Evolutionary conservation across 2,329 filamentous ascomycete genomes (phyloP), one percentile per base, ranked within the genome.

Genomic region (Colletotrichum tofieldiae): DNA sequence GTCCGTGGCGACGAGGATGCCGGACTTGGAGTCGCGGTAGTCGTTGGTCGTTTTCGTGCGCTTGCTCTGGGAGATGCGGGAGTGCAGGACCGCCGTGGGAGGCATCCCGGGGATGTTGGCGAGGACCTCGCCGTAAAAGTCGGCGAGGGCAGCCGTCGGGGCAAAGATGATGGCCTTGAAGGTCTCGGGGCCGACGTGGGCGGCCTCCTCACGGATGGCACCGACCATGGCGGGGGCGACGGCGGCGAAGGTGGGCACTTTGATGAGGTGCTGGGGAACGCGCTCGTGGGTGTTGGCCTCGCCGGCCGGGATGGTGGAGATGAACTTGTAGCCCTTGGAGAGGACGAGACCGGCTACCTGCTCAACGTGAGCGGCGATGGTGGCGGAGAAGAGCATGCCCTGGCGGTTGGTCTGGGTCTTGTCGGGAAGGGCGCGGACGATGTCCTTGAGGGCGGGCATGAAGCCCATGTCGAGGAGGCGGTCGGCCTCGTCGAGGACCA

Each of bases 151-250:
- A 3, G 88, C 88, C 0, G 89, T 90, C 65, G 92, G 92, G 75
- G 93, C 93, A 82, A 96, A 97, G 45, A 96, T 84, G 75, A 97
- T 95, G 39, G 93, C 93, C 83, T 97, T 97, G 89, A 97, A 95
- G 1, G 87, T 86, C 7, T 83, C 81, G 14, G 79, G 76, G 60
- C 79, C 78, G 5, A 79, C 77, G 23, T 67, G 73, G 29, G 75
- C 75, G 12, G 81, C 78, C 74, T 89, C 87, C 67, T 84, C 79
- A 3, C 83, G 82, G 23, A 92, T 83, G 71, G 90, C 87, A 45
- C 89, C 88, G 66, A 92, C 86, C 76, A 92, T 86, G 62, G 80
- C 89, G 76, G 84, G 86, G 67, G 82, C 87, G 79, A 96, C 86
- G 75, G 94, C 91, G 54, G 93, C 86, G 62, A 98, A 86, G 2